Conservation (phyloP, 192 early-diverging fungal genomes). For the Backusella tuberculispora region DNA sequence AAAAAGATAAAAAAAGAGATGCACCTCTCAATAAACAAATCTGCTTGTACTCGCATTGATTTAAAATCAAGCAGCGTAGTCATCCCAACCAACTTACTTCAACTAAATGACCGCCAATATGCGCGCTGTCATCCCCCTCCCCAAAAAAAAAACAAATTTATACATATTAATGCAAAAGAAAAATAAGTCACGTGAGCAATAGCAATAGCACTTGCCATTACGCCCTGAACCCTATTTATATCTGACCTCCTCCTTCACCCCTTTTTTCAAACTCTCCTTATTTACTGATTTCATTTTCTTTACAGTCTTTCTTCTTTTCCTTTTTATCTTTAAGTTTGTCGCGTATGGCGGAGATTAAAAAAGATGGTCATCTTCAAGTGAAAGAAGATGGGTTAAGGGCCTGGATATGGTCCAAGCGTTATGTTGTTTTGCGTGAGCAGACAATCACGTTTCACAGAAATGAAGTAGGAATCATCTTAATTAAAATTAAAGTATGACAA, state of each 20-base stretch:
- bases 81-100: neutral
- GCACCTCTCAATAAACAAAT: slow-evolving; percentile 13
- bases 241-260: slow-evolving; percentile 2
- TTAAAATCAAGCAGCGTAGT: slow-evolving; percentile 10
- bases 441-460: slow-evolving; percentile 93
- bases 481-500: slow-evolving; percentile 17
- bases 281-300: slow-evolving; percentile 22
- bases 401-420: slow-evolving; percentile 96
- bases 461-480: slow-evolving; percentile 65
- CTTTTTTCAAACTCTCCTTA: slow-evolving; percentile 12
- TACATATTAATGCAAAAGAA: slow-evolving; percentile 15
- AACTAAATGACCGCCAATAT: slow-evolving; percentile 11
- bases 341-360: slow-evolving; percentile 56
- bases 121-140: slow-evolving; percentile 9
- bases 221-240: neutral
- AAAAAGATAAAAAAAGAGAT: slow-evolving; percentile 17
- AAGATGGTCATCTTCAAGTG: slow-evolving; percentile 82
- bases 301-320: slow-evolving; percentile 25
- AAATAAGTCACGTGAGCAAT: neutral
- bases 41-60: slow-evolving; percentile 11
- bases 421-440: slow-evolving; percentile 85
- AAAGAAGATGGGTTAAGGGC: slow-evolving; percentile 91
- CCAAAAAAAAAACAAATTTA: slow-evolving; percentile 14
- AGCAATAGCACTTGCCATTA: neutral
- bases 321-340: slow-evolving; percentile 9